These are phyloP conservation scores for Penicillium crystallinum DNA, from an alignment of 495 filamentous ascomycete genomes.

Conservation along the genomic window DNA sequence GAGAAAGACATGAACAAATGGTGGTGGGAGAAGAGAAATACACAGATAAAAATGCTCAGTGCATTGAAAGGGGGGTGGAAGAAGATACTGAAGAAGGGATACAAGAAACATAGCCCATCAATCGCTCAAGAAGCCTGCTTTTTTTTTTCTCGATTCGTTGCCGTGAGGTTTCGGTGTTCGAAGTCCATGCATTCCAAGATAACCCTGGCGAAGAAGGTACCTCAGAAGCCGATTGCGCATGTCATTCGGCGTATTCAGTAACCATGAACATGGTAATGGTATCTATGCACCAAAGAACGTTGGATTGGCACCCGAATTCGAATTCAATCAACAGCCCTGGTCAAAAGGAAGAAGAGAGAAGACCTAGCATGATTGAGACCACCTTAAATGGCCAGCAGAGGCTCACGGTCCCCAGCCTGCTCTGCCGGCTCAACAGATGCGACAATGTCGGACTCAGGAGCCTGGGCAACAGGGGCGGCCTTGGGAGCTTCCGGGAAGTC, in stretches of 20 bases:
- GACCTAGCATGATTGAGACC: not conserved
- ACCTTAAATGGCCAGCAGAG: constrained; percentile 33
- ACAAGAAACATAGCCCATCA: constrained; percentile 12
- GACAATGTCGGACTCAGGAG: constrained; percentile 31
- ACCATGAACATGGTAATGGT: constrained; percentile 1
- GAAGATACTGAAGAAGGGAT: constrained; percentile 6
- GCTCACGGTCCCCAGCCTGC: constrained; percentile 27
- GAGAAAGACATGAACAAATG: constrained; percentile 21
- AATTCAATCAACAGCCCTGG: not conserved
- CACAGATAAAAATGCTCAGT: not conserved
- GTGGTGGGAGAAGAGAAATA: constrained; percentile 2
- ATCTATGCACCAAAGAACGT: not conserved
- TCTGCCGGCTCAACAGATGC: constrained; percentile 13
- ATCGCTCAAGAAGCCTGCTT: constrained; percentile 18
- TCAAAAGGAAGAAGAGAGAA: not conserved
- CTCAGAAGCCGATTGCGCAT: not conserved
- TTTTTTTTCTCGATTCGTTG: constrained; percentile 13
- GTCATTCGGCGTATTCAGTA: constrained; percentile 5
- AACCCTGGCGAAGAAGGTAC: not conserved
- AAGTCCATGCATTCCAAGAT: constrained; percentile 11
- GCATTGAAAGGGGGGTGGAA: not conserved
- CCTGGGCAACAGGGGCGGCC: constrained; percentile 28
- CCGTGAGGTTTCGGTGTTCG: constrained; percentile 3
- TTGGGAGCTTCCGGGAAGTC: constrained; percentile 64
- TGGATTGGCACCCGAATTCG: not conserved